Conservation (phyloP, 768 basidiomycete species). For the Porpolomopsis calyptriformis region DNA sequence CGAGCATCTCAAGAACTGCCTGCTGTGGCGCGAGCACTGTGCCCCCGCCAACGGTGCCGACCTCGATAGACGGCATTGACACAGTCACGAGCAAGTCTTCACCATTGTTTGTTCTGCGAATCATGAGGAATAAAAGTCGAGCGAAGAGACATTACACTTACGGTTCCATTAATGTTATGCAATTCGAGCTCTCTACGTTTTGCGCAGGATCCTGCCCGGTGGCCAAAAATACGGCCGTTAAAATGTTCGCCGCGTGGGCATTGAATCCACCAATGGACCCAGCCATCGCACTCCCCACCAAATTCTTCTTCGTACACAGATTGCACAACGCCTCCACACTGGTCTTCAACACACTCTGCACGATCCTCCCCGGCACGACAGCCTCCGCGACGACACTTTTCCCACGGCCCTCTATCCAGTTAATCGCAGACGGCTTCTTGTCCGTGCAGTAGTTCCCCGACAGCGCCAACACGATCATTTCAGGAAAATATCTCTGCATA, state of each 20-base stretch:
- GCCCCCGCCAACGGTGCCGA: constrained; percentile 95
- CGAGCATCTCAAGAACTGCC: constrained; percentile 88
- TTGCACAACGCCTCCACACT: constrained; percentile 83
- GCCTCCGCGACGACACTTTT: constrained; percentile 98
- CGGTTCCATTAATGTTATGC: constrained; percentile 99
- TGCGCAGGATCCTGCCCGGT: constrained; percentile 99
- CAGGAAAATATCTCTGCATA: constrained; percentile 71
- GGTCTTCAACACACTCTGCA: constrained; percentile 89
- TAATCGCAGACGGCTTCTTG: constrained; percentile 99
- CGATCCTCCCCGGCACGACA: constrained; percentile 77
- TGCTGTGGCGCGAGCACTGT: constrained; percentile 86
- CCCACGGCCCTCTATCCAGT: constrained; percentile 98
- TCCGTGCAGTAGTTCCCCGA: constrained; percentile 99
- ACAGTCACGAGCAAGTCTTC: constrained; percentile 87
- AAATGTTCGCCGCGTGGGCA: constrained; percentile 94
- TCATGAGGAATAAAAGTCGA: constrained; percentile 1
- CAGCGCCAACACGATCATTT: constrained; percentile 83
- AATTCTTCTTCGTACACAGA: constrained; percentile 93
- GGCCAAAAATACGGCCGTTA: constrained; percentile 91
- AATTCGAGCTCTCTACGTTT: constrained; percentile 97
- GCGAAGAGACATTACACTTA: constrained; percentile 35
- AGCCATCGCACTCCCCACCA: constrained; percentile 96
- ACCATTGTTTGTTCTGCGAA: constrained; percentile 69
- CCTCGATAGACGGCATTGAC: constrained; percentile 98
- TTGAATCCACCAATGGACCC: constrained; percentile 97